These are phyloP conservation scores for Gossypium ekmanianum DNA, from an alignment of 345 rosid genomes.

Conservation along the genomic window DNA sequence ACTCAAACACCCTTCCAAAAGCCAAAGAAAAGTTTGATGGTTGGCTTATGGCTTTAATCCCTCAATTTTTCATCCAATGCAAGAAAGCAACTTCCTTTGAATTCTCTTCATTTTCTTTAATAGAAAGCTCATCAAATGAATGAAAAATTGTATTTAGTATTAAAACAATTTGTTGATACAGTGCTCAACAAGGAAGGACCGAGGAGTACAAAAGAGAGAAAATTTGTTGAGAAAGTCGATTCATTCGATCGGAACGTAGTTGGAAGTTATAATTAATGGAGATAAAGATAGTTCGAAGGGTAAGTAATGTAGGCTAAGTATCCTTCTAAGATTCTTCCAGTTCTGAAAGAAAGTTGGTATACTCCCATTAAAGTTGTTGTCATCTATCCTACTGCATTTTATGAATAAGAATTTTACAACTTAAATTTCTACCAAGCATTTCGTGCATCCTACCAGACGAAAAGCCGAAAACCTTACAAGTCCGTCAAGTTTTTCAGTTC, in stretches of 20 bases:
- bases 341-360: conserved; percentile 59
- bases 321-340: conserved; percentile 48
- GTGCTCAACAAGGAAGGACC: no score
- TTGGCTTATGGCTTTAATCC: conserved; percentile 34
- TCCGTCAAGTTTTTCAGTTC: conserved; percentile 32
- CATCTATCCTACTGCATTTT: conserved; percentile 61
- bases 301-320: no score
- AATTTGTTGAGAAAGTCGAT: no score
- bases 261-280: no score
- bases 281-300: no score
- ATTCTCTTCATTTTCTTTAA: conserved; percentile 24
- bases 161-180: conserved; percentile 14
- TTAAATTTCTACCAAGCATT: not conserved
- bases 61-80: conserved; percentile 36
- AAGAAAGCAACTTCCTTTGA: conserved; percentile 27
- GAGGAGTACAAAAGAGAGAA: no score
- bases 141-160: conserved; percentile 22
- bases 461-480: conserved; percentile 29
- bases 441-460: not conserved
- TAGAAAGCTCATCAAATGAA: conserved; percentile 29
- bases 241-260: no score
- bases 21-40: conserved; percentile 51
- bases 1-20: conserved; percentile 45
- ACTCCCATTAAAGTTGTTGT: conserved; percentile 64
- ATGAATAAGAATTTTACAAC: not conserved